Evolutionary conservation across 140 eudicot species (phyloP), one percentile per base, ranked within the genome.

Genomic region (Stevia rebaudiana): DNA sequence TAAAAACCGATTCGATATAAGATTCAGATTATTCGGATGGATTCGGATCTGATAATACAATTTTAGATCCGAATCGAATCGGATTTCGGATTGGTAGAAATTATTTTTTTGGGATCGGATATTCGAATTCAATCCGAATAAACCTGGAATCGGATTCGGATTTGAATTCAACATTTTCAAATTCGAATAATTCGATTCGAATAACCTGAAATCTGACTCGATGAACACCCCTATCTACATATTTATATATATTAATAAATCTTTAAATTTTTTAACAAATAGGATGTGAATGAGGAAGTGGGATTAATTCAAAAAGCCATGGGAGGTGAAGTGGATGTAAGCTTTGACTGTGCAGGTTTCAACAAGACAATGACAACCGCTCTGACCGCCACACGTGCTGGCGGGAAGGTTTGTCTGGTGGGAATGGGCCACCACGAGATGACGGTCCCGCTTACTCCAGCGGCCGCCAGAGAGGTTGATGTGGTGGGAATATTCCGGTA

Each of bases 381-480:
- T 16, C 64, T 85, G 40, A 46, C 74, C 47, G 84, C 83, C 48
- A 85, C 88, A 36, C 60, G 86, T 44, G 58, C 88, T 6, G 94
- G 94, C 5, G 94, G 94, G 42, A 85, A 77, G 51, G 86, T 85
- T 11, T 85, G 94, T 67, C 82, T 85, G 12, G 84, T 85, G 58
- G 94, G 94, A 54, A 70, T 79, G 83, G 88, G 86, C 25, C 94
- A 82, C 59, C 74, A 72, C 24, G 94, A 73, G 79, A 85, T 85
- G 94, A 85, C 79, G 11, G 81, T 85, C 36, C 94, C 94, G 8
- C 94, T 85, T 18, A 85, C 88, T 11, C 86, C 94, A 16, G 85
- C 94, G 0, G 94, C 94, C 5, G 88, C 88, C 50, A 82, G 86
- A 78, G 90, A 83, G 76, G 90, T 80, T 39, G 90, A 83, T 67